Evolutionary conservation across 2,329 filamentous ascomycete species (phyloP).

Genomic region (Botryosphaeria dothidea): DNA sequence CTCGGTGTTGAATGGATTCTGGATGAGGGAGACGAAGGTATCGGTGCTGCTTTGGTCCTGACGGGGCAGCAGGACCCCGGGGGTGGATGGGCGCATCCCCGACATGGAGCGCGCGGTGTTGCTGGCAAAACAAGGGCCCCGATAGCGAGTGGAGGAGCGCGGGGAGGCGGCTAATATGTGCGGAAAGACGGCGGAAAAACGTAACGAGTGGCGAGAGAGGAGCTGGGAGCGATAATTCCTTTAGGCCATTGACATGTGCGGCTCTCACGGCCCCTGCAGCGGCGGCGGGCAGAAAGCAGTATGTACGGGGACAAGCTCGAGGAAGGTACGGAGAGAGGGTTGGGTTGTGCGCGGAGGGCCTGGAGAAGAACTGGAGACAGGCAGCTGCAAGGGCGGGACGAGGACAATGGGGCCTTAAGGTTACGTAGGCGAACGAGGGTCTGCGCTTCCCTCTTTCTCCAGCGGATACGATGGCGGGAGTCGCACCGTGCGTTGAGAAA

Average conservation of each 20-base stretch:
- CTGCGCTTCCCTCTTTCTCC: not conserved
- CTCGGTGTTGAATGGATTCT: constrained; percentile 40
- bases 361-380: constrained; percentile 5
- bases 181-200: not conserved
- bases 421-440: constrained; percentile 12
- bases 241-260: constrained; percentile 9
- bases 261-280: not conserved
- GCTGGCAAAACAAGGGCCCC: not conserved
- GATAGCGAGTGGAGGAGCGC: constrained; percentile 8
- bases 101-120: constrained; percentile 7
- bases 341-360: not conserved
- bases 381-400: constrained; percentile 14
- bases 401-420: constrained; percentile 14
- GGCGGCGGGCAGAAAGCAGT: not conserved
- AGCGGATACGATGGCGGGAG: constrained; percentile 9
- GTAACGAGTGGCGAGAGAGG: constrained; percentile 15
- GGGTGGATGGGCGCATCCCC: not conserved
- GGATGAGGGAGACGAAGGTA: constrained; percentile 43
- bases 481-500: constrained; percentile 7
- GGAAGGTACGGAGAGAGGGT: not conserved
- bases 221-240: not conserved
- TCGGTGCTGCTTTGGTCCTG: constrained; percentile 19
- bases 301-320: not conserved
- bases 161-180: not conserved
- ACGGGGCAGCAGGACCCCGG: constrained; percentile 4